Percentiles rank a stretch among this genome's conserved stretches.
These are phyloP conservation scores for Fraxinus nigra DNA, from an alignment of 305 asterid genomes.

Conservation along the genomic window DNA sequence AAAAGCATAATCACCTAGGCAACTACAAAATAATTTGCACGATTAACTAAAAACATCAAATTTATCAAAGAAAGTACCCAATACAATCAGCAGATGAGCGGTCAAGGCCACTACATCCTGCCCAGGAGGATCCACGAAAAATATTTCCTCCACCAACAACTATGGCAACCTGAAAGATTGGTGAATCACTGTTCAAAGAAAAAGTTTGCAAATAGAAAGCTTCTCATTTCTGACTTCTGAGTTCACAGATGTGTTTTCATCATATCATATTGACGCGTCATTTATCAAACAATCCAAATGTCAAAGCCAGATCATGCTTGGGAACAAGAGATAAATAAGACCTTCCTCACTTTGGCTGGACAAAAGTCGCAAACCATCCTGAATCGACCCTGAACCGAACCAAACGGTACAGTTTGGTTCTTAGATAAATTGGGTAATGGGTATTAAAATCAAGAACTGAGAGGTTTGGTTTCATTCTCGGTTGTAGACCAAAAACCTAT, in stretches of 20 bases:
- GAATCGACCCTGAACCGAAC: too few species aligned
- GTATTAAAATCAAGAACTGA: too few species aligned
- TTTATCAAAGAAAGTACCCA: conserved; percentile 38
- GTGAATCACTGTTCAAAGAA: neutral
- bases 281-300: too few species aligned
- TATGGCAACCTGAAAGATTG: conserved; percentile 63
- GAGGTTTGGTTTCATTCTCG: too few species aligned
- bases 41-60: neutral
- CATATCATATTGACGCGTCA: neutral
- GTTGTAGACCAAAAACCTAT: too few species aligned
- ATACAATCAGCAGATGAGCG: conserved; percentile 97
- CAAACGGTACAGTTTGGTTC: too few species aligned
- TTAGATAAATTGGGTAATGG: too few species aligned
- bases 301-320: neutral
- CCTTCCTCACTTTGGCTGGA: neutral
- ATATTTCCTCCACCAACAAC: conserved; percentile 99
- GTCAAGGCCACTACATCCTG: conserved; percentile 94
- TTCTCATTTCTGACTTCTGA: neutral
- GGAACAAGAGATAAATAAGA: conserved; percentile 9
- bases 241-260: neutral
- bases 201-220: neutral
- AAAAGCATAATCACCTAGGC: neutral
- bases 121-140: conserved; percentile 94
- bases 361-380: too few species aligned
- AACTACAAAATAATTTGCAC: neutral